Base-by-base conservation (phyloP, 345 rosid species). In the Microthlaspi erraticum region DNA sequence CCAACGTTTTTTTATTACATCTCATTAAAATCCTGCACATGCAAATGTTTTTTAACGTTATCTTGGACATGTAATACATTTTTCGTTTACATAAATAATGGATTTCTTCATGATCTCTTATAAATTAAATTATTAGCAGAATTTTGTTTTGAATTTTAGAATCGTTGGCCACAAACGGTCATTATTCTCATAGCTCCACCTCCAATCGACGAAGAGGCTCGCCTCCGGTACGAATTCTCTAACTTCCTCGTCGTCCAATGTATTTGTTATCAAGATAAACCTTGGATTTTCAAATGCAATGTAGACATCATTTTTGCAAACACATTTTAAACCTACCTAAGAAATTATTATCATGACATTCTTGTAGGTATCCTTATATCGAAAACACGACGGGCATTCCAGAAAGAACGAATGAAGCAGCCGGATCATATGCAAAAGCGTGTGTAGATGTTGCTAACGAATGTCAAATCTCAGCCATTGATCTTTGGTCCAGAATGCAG, bases 321-420 rank as follows among this genome's bases (percentile, higher is more conserved):
- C 9, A 14, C 14, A 44, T 5, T 31, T 38, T 38, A 23, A 16
- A 65, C 10, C 54, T 23, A 57, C n/a, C 54, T 49, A 51, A 49
- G 20, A 11, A 5, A 14, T 5, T 10, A 1, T 26, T 26, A 49
- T 60, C 29, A 52, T 67, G 10, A 45, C 13, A 52, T 29, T 68
- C 16, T 66, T 81, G n/a, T n/a, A 89, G 98, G 42, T 66, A 79
- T 68, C 97, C 97, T 65, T 93, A 83, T 44, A 68, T 62, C 16
- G 91, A 87, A 77, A 89, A 91, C 68, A 81, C 80, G 5, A 52
- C 17, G 33, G 92, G 91, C 18, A 66, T 85, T 68, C 86, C 96
- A 7, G 98, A 93, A 79, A 89, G 97, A 66, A 91, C 97, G 0
- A 91, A 93, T 52, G 96, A 91, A 77, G 91, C 83, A n/a, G 96